Conservation (phyloP, 129 eudicot genomes). For the Smallanthus sonchifolius region DNA sequence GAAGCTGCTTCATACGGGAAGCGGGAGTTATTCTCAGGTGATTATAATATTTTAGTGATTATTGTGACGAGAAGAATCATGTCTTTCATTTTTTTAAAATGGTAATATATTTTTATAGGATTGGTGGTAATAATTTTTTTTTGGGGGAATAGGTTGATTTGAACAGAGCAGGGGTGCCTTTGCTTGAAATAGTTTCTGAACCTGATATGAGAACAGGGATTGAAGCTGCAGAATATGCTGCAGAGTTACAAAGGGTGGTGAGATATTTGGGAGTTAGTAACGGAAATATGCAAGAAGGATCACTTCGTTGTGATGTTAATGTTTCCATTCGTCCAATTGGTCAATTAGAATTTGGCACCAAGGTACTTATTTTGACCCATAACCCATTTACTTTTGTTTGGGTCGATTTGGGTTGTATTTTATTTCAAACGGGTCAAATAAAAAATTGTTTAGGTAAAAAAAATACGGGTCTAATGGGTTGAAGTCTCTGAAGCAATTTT, state of each 20-base stretch:
- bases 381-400: not conserved
- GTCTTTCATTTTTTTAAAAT: not conserved
- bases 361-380: constrained; percentile 39
- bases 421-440: not conserved
- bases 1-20: constrained; percentile 81
- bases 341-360: constrained; percentile 83
- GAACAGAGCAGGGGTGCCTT: constrained; percentile 96
- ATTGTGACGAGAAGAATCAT: not conserved
- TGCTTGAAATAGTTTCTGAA: constrained; percentile 96
- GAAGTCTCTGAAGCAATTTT: not conserved
- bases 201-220: constrained; percentile 96
- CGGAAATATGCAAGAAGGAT: constrained; percentile 98
- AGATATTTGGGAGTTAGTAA: constrained; percentile 88
- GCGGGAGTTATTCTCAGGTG: constrained; percentile 75
- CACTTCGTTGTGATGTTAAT: constrained; percentile 96
- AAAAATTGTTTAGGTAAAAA: not conserved
- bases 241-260: constrained; percentile 93
- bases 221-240: constrained; percentile 97
- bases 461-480: not conserved
- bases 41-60: not conserved
- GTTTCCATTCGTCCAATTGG: constrained; percentile 91
- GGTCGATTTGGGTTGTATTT: not conserved
- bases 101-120: not conserved
- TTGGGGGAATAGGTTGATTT: constrained; percentile 68
- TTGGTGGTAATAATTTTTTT: not conserved